Conservation (phyloP, 176 grass and related monocot genomes). For the Oryza officinalis region DNA sequence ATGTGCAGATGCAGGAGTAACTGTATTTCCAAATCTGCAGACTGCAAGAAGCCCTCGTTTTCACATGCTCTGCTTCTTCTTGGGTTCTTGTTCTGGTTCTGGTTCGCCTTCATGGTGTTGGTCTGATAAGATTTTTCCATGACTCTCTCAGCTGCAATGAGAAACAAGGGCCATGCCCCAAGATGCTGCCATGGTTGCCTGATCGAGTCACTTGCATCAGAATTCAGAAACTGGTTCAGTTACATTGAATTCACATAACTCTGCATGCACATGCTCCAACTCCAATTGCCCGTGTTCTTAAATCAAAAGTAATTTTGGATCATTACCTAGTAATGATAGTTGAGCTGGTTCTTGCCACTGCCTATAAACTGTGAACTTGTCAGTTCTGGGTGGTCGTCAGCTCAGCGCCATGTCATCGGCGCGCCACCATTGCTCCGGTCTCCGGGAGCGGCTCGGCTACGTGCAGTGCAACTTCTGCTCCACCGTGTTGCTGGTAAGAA, state of each 20-base stretch:
- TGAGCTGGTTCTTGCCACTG: background rate
- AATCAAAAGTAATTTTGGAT: background rate
- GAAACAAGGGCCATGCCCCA: background rate
- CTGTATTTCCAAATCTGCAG: conserved; percentile 12
- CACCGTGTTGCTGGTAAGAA: conserved; percentile 57
- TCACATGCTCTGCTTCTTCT: conserved; percentile 24
- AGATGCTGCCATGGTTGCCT: background rate
- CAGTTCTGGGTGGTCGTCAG: background rate
- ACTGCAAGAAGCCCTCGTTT: conserved; percentile 28
- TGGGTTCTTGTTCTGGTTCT: background rate
- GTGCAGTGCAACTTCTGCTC: conserved; percentile 63
- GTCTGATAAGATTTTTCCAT: conserved; percentile 29
- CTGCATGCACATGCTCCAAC: conserved; percentile 16
- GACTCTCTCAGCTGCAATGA: background rate
- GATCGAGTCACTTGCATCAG: background rate
- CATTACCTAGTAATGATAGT: background rate
- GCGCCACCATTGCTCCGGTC: conserved; percentile 21
- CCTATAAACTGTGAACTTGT: background rate
- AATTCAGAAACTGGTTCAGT: conserved; percentile 10
- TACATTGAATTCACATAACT: conserved; percentile 18
- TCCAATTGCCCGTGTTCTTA: background rate
- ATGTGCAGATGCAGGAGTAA: background rate
- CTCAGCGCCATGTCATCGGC: conserved; percentile 37
- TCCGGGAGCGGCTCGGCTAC: conserved; percentile 66
- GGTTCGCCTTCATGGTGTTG: conserved; percentile 3